A percentile compares a stretch with the other conserved stretches of the same genome.
phyloP scores from a whole-genome alignment of 306 rosid genomes.

The Urtica urens region DNA sequence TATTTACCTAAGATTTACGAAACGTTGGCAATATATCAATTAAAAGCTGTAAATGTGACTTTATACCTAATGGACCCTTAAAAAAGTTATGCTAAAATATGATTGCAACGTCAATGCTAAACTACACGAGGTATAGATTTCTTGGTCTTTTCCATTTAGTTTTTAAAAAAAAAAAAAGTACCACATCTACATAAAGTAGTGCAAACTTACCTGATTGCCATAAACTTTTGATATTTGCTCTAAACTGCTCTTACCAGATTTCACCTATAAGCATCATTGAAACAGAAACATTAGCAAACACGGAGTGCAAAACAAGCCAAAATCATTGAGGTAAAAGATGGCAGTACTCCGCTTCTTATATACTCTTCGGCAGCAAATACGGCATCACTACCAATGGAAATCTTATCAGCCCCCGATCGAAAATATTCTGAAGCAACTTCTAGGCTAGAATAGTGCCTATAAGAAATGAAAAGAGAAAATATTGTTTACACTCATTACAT shows the following conservation, averaged over 20 bases:
- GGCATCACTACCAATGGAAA: conserved; percentile 95
- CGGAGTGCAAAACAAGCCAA: conserved; percentile 1
- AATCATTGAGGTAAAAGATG: conserved; percentile 8
- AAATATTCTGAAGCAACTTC: conserved; percentile 97
- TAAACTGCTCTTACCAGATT: conserved; percentile 81
- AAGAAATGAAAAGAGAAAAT: conserved; percentile 2
- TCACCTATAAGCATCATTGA: conserved; percentile 45
- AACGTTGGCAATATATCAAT: too few species aligned
- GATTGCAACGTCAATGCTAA: too few species aligned
- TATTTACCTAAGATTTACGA: too few species aligned
- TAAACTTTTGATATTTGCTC: conserved; percentile 92
- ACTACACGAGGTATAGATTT: too few species aligned
- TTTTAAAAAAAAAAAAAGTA: not conserved
- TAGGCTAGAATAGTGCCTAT: conserved; percentile 89
- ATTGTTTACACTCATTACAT: not conserved
- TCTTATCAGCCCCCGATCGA: conserved; percentile 97
- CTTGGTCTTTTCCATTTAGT: too few species aligned
- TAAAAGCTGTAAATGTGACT: too few species aligned
- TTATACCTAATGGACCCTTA: too few species aligned
- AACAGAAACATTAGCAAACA: conserved; percentile 13
- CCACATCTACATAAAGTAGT: conserved; percentile 2
- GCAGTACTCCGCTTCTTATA: conserved; percentile 73
- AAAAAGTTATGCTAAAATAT: too few species aligned
- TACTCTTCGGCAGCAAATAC: conserved; percentile 95
- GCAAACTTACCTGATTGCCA: conserved; percentile 73